A percentile compares a stretch with the other conserved stretches of the same genome.
Evolutionary conservation across 2,329 filamentous ascomycete genomes (phyloP).

Genomic region (Cordyceps militaris): DNA sequence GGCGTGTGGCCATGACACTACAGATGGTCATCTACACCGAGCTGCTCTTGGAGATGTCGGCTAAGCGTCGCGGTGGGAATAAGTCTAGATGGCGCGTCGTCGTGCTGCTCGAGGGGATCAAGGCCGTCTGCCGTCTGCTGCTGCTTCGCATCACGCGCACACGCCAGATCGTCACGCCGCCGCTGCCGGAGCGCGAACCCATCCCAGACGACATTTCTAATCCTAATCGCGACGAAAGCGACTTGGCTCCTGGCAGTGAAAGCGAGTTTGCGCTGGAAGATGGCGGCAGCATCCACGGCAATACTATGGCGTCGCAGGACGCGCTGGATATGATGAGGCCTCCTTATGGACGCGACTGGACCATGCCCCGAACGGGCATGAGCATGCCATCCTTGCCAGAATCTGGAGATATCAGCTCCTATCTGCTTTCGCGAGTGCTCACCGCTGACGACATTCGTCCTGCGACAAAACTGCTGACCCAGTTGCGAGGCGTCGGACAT

Average conservation of each 20-base stretch:
- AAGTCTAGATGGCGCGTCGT: conserved; percentile 79
- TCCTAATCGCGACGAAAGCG: conserved; percentile 32
- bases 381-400: conserved; percentile 77
- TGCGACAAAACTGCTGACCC: conserved; percentile 77
- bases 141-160: conserved; percentile 77
- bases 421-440: conserved; percentile 81
- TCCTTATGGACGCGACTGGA: conserved; percentile 58
- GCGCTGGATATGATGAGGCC: conserved; percentile 20
- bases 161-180: conserved; percentile 73
- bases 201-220: conserved; percentile 50
- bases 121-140: conserved; percentile 75
- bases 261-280: conserved; percentile 37
- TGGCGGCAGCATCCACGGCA: neutral
- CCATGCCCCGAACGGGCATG: conserved; percentile 90
- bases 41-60: conserved; percentile 94
- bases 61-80: conserved; percentile 76
- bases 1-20: conserved; percentile 70
- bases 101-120: conserved; percentile 75
- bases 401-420: conserved; percentile 74
- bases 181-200: conserved; percentile 77
- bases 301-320: conserved; percentile 22
- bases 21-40: conserved; percentile 94
- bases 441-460: conserved; percentile 97
- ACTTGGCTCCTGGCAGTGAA: conserved; percentile 31
- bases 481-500: conserved; percentile 64